phyloP scores from a whole-genome alignment of 176 grass and related monocot genomes.

The Oryza meyeriana region DNA sequence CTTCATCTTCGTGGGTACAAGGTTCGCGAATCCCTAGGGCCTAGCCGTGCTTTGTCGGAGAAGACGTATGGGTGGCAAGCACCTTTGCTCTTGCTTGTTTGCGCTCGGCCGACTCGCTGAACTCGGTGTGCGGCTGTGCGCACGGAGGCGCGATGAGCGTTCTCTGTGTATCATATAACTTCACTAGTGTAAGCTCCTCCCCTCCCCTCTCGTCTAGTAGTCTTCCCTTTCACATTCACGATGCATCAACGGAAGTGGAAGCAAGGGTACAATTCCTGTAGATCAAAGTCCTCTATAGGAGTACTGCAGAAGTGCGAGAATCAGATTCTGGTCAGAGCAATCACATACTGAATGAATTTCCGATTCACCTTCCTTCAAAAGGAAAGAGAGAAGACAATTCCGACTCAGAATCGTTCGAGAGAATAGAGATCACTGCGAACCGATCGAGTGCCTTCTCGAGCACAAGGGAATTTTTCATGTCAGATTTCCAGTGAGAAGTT shows the following conservation, averaged over 20 bases:
- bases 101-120: slow-evolving; percentile 6
- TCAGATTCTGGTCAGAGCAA: no score
- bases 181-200: background rate
- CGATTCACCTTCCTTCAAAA: no score
- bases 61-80: slow-evolving; percentile 3
- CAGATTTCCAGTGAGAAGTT: background rate
- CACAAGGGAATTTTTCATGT: background rate
- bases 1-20: background rate
- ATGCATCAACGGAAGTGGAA: background rate
- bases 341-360: no score
- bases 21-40: slow-evolving; percentile 24
- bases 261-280: no score
- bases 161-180: background rate
- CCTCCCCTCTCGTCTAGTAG: background rate
- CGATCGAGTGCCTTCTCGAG: background rate
- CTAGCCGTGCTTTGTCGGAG: slow-evolving; percentile 21
- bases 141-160: slow-evolving; percentile 30
- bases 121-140: background rate
- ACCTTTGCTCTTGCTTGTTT: slow-evolving; percentile 3
- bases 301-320: no score
- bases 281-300: no score
- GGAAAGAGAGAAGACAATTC: no score
- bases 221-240: no score
- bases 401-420: background rate
- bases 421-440: background rate